Base-by-base conservation (phyloP, 1,139 yeast species). In the Geotrichum citri-aurantii region DNA sequence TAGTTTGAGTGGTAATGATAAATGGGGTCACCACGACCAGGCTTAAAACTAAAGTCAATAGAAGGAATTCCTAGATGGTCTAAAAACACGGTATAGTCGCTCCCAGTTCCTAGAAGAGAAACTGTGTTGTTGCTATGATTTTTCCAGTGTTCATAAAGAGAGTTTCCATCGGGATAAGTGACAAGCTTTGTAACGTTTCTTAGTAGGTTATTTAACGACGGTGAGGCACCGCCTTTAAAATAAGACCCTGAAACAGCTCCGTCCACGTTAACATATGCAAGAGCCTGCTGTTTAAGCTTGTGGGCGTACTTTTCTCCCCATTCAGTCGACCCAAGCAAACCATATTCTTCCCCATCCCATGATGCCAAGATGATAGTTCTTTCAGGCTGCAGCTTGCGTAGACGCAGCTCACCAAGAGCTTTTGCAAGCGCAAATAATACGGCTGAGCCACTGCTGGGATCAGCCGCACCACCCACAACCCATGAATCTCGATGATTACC, bases 281-380 rank as follows among this genome's bases (percentile, higher is more conserved):
- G 74, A 1, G 79, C 81, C 58, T 80, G 75, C 49, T 73, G 71
- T 62, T 78, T 76, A 57, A 83, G 69, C 52, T 65, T 65, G 48
- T 72, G 62, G 53, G 67, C 67, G 61, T 79, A 73, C 60, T 79
- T 81, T 67, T 85, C 89, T 29, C 86, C 89, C 77, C 78, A 84
- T 61, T 83, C 88, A 2, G 89, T 85, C 2, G 86, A 82, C 1
- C 90, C 90, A n/a, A 85, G 66, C 27, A 85, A 71, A 0, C 84
- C 89, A 63, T 82, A 82, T 69, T 85, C 90, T 69, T 85, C 90
- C 59, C 87, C 90, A 67, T 85, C 90, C 89, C 89, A 85, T 19
- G 86, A 81, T 0, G 85, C 88, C 51, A 85, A 75, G n/a, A 73
- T 68, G 31, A 85, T 81, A 0, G 86, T 80, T 66, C 86, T 77